Base-by-base conservation (phyloP, 139 green algal genomes). In the Nannochloris sp. region DNA sequence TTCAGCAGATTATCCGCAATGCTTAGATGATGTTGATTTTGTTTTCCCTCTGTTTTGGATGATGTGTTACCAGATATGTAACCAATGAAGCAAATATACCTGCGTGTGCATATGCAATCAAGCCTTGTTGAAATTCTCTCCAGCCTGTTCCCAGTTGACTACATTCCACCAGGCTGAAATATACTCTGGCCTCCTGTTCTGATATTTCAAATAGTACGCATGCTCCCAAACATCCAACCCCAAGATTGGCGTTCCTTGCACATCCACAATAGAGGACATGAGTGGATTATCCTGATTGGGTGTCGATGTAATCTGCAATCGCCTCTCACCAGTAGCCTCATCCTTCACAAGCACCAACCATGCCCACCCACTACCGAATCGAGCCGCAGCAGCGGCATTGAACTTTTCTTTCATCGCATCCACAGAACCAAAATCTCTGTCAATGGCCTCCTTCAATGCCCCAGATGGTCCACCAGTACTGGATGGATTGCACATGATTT, bases 321-420 rank as follows among this genome's bases (percentile, higher is more conserved):
- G 74, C 34, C 34, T 40, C 34, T 40, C 34, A 40, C 34, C 34
- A 40, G 34, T 40, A 9, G 34, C 34, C 70, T 83, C 87, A 60
- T 83, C 85, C 15, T 68, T 37, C 58, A 80, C 70, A 16, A 81
- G 57, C 16, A 72, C 70, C 27, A 95, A 74, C 88, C 88, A 95
- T 1, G 87, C 88, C 88, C 87, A 94, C 29, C 88, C 88, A 53
- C 68, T 83, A 44, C 88, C 88, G 70, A 94, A 94, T 62, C 83
- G 74, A 2, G 31, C 65, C 2, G 85, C 81, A 15, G 70, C 84
- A 12, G 87, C 82, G 4, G 75, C 72, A 70, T 91, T 91, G 74
- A 95, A 94, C 62, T 88, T 83, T 25, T 54, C 66, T 73, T 91
- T 88, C 63, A 93, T 75, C 64, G 82, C 78, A 60, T 94, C 87